Evolutionary conservation across 768 basidiomycete genomes (phyloP).

Genomic region (Mycena galopus): DNA sequence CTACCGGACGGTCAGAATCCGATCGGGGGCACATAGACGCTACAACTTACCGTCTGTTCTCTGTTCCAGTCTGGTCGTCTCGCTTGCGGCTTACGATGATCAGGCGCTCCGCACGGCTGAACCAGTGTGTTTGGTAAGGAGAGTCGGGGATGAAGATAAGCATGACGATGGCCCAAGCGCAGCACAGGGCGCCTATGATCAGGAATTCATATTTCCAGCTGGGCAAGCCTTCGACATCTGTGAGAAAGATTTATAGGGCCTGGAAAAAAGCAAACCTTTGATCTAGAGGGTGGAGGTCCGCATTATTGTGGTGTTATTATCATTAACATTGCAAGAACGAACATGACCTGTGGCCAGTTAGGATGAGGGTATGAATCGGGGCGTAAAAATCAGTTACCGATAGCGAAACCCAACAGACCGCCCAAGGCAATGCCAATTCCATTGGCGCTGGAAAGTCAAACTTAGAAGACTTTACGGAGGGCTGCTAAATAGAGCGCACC

Average conservation of each 20-base stretch:
- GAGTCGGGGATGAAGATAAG: slow-evolving; percentile 51
- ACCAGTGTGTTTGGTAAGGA: slow-evolving; percentile 47
- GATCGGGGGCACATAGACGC: neutral
- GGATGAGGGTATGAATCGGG: neutral
- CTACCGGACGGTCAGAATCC: slow-evolving; percentile 11
- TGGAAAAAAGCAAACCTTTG: slow-evolving; percentile 20
- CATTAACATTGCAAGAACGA: neutral
- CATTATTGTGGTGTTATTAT: neutral
- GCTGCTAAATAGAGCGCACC: slow-evolving; percentile 16
- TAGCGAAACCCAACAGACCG: slow-evolving; percentile 51
- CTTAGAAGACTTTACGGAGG: neutral
- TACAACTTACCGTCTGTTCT: slow-evolving; percentile 37
- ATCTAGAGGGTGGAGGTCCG: slow-evolving; percentile 2
- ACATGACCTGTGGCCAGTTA: slow-evolving; percentile 26
- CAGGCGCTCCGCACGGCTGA: slow-evolving; percentile 47
- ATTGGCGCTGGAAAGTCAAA: slow-evolving; percentile 43
- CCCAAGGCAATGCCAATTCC: slow-evolving; percentile 56
- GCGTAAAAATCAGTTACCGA: slow-evolving; percentile 28
- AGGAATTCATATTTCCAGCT: slow-evolving; percentile 41
- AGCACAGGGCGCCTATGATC: slow-evolving; percentile 50
- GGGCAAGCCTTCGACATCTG: slow-evolving; percentile 19
- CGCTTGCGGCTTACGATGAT: slow-evolving; percentile 52
- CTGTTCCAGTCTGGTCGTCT: slow-evolving; percentile 45
- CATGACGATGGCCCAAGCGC: slow-evolving; percentile 45
- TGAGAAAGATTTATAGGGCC: neutral